These are phyloP conservation scores for Aurinia saxatilis DNA, from an alignment of 345 rosid genomes.

Conservation along the genomic window DNA sequence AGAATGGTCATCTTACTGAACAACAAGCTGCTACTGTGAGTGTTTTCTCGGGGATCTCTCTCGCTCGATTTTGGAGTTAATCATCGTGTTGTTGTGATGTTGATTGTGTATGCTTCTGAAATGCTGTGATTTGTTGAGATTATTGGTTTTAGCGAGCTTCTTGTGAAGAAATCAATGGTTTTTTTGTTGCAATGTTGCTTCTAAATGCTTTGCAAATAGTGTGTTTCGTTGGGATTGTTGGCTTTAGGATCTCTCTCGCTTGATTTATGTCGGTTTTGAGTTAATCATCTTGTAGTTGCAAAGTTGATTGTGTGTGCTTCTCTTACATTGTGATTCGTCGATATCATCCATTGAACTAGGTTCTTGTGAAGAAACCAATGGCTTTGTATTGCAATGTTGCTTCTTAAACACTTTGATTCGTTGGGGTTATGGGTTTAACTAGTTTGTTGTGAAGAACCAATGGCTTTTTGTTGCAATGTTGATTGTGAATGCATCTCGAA, in stretches of 20 bases:
- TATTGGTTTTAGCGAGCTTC: neutral
- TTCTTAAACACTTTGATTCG: no score
- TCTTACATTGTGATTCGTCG: neutral
- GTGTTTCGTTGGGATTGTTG: no score
- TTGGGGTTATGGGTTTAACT: no score
- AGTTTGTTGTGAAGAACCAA: no score
- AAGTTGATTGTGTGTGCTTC: neutral
- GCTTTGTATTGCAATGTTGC: neutral
- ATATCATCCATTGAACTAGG: no score
- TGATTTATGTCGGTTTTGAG: no score
- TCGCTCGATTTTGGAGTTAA: neutral
- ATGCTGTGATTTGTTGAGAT: neutral
- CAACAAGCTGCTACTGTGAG: slow-evolving; percentile 76
- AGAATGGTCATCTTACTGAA: slow-evolving; percentile 56
- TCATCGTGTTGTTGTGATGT: neutral
- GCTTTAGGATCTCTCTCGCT: neutral
- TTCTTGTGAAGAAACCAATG: neutral
- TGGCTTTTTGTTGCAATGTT: no score
- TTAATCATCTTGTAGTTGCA: neutral
- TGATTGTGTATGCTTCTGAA: slow-evolving; percentile 2
- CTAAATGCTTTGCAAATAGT: no score
- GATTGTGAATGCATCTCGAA: no score
- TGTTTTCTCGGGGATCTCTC: neutral
- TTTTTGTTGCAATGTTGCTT: neutral
- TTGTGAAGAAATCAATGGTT: neutral